phyloP scores from a whole-genome alignment of 768 basidiomycete genomes.

The Pisolithus orientalis region DNA sequence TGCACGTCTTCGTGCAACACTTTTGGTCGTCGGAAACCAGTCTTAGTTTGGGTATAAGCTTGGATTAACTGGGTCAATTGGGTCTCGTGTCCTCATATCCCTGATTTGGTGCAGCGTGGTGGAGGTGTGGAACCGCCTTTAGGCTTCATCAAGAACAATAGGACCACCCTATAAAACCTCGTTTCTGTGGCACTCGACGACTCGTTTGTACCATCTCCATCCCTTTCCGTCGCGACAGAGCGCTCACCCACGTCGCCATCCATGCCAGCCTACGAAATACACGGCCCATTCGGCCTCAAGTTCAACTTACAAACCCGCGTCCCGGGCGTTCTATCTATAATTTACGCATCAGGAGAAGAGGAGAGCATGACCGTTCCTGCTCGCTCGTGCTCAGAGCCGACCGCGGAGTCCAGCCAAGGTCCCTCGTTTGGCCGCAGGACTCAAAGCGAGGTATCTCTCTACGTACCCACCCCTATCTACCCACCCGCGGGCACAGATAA shows the following conservation, averaged over 20 bases:
- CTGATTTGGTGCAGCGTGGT: too few species aligned
- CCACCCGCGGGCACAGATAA: constrained; percentile 15
- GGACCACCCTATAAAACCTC: too few species aligned
- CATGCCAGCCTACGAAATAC: constrained; percentile 18
- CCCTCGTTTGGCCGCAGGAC: constrained; percentile 15
- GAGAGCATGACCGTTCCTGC: constrained; percentile 7
- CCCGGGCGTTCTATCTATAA: constrained; percentile 5
- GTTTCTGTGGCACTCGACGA: neutral
- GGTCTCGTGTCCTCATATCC: too few species aligned
- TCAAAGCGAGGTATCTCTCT: constrained; percentile 20
- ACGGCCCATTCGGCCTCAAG: constrained; percentile 16
- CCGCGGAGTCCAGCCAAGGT: constrained; percentile 20
- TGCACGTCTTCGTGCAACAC: too few species aligned
- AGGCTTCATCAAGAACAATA: too few species aligned
- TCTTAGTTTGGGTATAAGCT: too few species aligned
- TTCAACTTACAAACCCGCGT: constrained; percentile 12
- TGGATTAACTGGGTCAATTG: too few species aligned
- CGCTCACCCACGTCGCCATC: neutral
- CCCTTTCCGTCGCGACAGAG: neutral
- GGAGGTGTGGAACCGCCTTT: too few species aligned
- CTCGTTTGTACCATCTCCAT: neutral
- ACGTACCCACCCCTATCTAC: constrained; percentile 7
- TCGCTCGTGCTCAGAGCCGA: constrained; percentile 18
- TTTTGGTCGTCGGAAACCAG: too few species aligned
- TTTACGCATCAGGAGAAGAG: constrained; percentile 6